phyloP scores from a whole-genome alignment of 2,329 filamentous ascomycete genomes.

The Cordyceps cicadae region DNA sequence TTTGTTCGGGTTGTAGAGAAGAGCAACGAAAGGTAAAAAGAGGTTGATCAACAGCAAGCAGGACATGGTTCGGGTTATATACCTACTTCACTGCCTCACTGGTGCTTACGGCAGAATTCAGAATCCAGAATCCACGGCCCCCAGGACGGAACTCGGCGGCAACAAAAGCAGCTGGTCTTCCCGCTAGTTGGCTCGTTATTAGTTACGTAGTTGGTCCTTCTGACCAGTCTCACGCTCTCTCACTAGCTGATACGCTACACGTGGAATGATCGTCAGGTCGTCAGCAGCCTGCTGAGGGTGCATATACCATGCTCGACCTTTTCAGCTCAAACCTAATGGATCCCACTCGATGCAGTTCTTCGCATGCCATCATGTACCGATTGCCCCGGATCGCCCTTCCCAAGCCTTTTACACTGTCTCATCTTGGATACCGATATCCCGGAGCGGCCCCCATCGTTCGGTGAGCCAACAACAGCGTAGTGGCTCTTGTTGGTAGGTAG shows the following conservation, averaged over 20 bases:
- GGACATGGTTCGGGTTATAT: neutral
- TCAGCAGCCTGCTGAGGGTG: neutral
- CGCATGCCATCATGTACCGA: neutral
- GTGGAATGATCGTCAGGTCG: conserved; percentile 6
- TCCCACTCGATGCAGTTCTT: neutral
- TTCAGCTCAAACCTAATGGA: neutral
- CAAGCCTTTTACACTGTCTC: neutral
- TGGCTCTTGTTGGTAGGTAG: too few relatives aligned
- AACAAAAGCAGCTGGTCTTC: neutral
- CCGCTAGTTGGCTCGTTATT: neutral
- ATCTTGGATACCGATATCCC: neutral
- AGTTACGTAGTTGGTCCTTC: neutral
- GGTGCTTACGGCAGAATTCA: neutral
- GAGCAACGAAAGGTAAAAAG: neutral
- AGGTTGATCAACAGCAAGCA: neutral
- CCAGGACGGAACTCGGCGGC: neutral
- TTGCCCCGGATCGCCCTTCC: neutral
- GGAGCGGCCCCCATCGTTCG: neutral
- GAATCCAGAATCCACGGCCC: neutral
- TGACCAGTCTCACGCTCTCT: neutral
- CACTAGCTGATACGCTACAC: neutral
- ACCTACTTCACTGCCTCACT: neutral
- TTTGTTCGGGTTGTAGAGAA: neutral
- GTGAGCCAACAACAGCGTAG: neutral
- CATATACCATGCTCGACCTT: neutral